Evolutionary conservation across 2,329 filamentous ascomycete genomes (phyloP).

Genomic region (Graphilbum sp.): DNA sequence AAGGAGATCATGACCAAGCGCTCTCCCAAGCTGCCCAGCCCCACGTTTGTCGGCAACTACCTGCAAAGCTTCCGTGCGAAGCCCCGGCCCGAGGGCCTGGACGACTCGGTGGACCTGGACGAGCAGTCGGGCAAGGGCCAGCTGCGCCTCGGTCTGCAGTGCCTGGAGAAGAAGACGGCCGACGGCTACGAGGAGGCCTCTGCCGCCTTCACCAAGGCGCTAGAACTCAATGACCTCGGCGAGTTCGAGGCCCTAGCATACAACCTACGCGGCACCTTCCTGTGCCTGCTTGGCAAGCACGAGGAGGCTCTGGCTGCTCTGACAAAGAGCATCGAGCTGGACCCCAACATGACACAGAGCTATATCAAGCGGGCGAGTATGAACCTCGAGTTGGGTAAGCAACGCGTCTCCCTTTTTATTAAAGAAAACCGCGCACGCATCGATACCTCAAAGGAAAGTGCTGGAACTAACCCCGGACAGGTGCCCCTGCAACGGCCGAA

Average conservation of each 20-base stretch:
- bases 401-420: background rate
- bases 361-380: slow-evolving; percentile 99
- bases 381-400: slow-evolving; percentile 76
- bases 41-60: slow-evolving; percentile 96
- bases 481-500: slow-evolving; percentile 71
- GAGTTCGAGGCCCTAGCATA: slow-evolving; percentile 81
- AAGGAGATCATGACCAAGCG: slow-evolving; percentile 80
- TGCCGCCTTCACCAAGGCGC: slow-evolving; percentile 68
- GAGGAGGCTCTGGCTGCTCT: slow-evolving; percentile 68
- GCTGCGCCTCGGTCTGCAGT: slow-evolving; percentile 65
- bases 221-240: slow-evolving; percentile 65
- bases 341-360: slow-evolving; percentile 79
- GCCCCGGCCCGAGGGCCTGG: slow-evolving; percentile 63
- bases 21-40: slow-evolving; percentile 74
- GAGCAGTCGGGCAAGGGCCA: slow-evolving; percentile 72
- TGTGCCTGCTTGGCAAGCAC: slow-evolving; percentile 80
- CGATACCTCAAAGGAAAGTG: background rate
- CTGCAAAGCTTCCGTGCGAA: slow-evolving; percentile 91
- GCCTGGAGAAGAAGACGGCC: slow-evolving; percentile 70
- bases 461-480: slow-evolving; percentile 21
- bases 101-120: slow-evolving; percentile 61
- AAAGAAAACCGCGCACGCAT: too few species aligned
- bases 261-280: slow-evolving; percentile 94
- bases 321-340: slow-evolving; percentile 81
- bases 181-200: slow-evolving; percentile 87